A percentile compares a stretch with the other conserved stretches of the same genome.
Evolutionary conservation across 495 filamentous ascomycete genomes (phyloP).

Genomic region (Jackrogersella minutella): DNA sequence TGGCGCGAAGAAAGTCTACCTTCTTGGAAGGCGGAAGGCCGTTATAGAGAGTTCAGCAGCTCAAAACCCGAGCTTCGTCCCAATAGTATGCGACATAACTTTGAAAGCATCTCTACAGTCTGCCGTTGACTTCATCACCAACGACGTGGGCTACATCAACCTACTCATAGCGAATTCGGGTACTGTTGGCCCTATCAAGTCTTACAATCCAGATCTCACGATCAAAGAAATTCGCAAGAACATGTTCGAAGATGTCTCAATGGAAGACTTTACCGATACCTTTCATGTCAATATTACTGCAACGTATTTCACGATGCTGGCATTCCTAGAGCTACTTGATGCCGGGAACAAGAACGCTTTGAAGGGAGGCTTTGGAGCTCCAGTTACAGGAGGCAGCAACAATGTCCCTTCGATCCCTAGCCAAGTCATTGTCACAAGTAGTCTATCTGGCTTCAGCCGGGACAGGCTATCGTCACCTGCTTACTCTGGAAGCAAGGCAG

Average conservation of each 20-base stretch:
- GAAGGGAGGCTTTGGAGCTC: slow-evolving; percentile 44
- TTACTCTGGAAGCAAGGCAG: slow-evolving; percentile 64
- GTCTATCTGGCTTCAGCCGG: slow-evolving; percentile 62
- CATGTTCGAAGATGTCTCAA: slow-evolving; percentile 52
- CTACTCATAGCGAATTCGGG: slow-evolving; percentile 68
- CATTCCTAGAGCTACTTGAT: slow-evolving; percentile 67
- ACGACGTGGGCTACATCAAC: slow-evolving; percentile 62
- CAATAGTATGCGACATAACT: slow-evolving; percentile 65
- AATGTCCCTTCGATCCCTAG: slow-evolving; percentile 57
- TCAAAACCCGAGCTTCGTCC: slow-evolving; percentile 52
- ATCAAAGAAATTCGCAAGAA: slow-evolving; percentile 56
- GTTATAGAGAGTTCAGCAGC: slow-evolving; percentile 56
- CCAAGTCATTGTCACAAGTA: slow-evolving; percentile 64
- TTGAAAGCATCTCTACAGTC: slow-evolving; percentile 61
- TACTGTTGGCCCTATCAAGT: slow-evolving; percentile 53
- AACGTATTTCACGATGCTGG: slow-evolving; percentile 61
- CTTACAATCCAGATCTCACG: slow-evolving; percentile 48
- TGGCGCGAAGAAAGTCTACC: slow-evolving; percentile 73
- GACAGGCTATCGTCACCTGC: slow-evolving; percentile 52
- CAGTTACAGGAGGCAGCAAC: slow-evolving; percentile 24
- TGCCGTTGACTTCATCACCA: slow-evolving; percentile 56
- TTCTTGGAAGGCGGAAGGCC: slow-evolving; percentile 67
- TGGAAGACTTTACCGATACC: slow-evolving; percentile 59
- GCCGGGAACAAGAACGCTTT: slow-evolving; percentile 64
- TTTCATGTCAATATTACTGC: slow-evolving; percentile 62